These are phyloP conservation scores for Coelastrella sp. DNA, from an alignment of 139 green algal species.

Conservation along the genomic window DNA sequence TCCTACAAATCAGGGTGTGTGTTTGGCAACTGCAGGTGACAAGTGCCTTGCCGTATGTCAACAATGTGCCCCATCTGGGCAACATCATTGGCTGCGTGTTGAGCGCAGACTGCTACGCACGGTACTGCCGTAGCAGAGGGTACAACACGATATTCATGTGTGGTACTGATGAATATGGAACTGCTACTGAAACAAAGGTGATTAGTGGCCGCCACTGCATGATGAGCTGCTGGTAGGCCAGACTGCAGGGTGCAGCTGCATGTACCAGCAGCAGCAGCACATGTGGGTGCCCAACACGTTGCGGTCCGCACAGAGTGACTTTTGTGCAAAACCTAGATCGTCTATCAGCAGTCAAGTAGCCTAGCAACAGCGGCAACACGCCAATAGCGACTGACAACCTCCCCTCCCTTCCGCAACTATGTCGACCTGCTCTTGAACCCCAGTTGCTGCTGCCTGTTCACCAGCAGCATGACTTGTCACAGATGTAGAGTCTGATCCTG, in stretches of 20 bases:
- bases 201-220: background rate
- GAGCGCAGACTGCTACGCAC: conserved; percentile 93
- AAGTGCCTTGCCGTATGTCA: conserved; percentile 98
- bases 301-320: too few relatives aligned
- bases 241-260: background rate
- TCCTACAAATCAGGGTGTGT: too few relatives aligned
- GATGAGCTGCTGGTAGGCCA: background rate
- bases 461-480: too few relatives aligned
- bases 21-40: conserved; percentile 79
- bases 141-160: conserved; percentile 97
- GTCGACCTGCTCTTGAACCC: too few relatives aligned
- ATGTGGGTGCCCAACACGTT: background rate
- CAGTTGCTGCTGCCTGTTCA: too few relatives aligned
- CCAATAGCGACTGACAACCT: background rate
- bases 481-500: too few relatives aligned
- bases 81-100: conserved; percentile 99
- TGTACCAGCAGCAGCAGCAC: background rate
- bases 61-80: conserved; percentile 98
- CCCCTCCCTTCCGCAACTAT: background rate
- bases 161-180: conserved; percentile 99
- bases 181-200: conserved; percentile 98
- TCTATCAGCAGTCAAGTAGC: too few relatives aligned
- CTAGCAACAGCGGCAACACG: background rate
- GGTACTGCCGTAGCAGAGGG: conserved; percentile 87
- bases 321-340: too few relatives aligned